These are phyloP conservation scores for Neoboletus subvelutipes DNA, from an alignment of 768 basidiomycete genomes.

Conservation along the genomic window DNA sequence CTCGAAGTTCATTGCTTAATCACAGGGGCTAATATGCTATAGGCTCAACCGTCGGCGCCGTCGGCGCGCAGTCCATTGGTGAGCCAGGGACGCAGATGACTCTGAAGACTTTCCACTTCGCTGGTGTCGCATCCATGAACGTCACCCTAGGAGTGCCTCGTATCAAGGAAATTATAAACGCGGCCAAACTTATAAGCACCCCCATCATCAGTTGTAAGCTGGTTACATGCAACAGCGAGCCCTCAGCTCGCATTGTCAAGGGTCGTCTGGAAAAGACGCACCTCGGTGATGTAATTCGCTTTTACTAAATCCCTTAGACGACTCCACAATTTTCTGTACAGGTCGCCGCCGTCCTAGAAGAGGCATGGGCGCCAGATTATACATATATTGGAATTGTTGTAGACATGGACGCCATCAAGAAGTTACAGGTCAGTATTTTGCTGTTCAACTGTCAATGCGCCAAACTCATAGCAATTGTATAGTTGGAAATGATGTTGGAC, in stretches of 20 bases:
- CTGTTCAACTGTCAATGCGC: not conserved
- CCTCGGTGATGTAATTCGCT: slow-evolving; percentile 75
- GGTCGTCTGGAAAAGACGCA: slow-evolving; percentile 93
- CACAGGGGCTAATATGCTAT: not conserved
- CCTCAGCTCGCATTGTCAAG: slow-evolving; percentile 97
- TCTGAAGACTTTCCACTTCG: slow-evolving; percentile 99
- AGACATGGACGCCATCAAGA: slow-evolving; percentile 83
- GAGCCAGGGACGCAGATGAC: slow-evolving; percentile 99
- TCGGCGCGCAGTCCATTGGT: slow-evolving; percentile 98
- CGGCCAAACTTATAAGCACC: slow-evolving; percentile 94
- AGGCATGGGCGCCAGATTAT: slow-evolving; percentile 92
- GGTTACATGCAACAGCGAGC: slow-evolving; percentile 79
- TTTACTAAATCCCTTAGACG: not conserved
- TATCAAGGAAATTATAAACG: slow-evolving; percentile 99
- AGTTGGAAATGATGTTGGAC: slow-evolving; percentile 92
- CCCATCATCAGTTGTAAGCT: slow-evolving; percentile 98
- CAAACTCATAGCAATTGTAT: not conserved
- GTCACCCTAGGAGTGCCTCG: slow-evolving; percentile 99
- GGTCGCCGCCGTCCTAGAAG: slow-evolving; percentile 91
- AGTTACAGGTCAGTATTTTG: slow-evolving; percentile 66
- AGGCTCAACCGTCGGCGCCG: slow-evolving; percentile 98
- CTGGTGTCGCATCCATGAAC: slow-evolving; percentile 99
- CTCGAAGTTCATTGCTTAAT: not conserved
- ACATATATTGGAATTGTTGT: slow-evolving; percentile 93
- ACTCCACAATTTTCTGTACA: slow-evolving; percentile 29